Evolutionary conservation across 768 basidiomycete genomes (phyloP).

Genomic region (Collybia nuda): DNA sequence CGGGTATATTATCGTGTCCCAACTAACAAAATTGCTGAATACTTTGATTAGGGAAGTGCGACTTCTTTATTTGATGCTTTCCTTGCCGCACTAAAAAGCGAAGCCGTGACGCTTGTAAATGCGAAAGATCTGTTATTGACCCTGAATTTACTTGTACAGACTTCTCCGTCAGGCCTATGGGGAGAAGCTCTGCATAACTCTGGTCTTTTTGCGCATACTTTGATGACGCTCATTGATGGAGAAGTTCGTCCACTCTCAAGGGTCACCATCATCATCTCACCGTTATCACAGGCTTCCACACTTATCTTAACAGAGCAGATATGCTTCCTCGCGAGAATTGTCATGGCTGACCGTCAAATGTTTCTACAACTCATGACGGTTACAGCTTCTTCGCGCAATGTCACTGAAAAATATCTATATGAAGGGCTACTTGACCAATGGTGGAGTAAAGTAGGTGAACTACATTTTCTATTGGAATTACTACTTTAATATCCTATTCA

Average conservation of each 20-base stretch:
- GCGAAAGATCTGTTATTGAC: conserved; percentile 61
- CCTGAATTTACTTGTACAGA: conserved; percentile 60
- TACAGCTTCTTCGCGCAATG: conserved; percentile 46
- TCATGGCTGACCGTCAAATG: conserved; percentile 60
- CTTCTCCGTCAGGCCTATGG: conserved; percentile 65
- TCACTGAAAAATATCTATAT: conserved; percentile 56
- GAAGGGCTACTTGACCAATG: conserved; percentile 75
- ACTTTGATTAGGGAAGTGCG: conserved; percentile 44
- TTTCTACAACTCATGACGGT: conserved; percentile 73
- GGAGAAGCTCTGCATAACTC: conserved; percentile 71
- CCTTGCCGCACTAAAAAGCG: conserved; percentile 46
- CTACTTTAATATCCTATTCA: conserved; percentile 25
- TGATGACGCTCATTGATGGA: conserved; percentile 62
- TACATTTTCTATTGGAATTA: conserved; percentile 2
- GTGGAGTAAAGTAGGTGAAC: conserved; percentile 67
- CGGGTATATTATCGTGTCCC: background rate
- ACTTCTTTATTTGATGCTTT: conserved; percentile 59
- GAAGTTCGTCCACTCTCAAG: conserved; percentile 46
- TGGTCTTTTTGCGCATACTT: conserved; percentile 65
- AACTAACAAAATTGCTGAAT: background rate
- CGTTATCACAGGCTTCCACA: conserved; percentile 31
- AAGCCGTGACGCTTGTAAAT: conserved; percentile 47
- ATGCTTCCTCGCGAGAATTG: conserved; percentile 73
- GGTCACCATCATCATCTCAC: background rate
- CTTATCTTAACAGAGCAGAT: conserved; percentile 66